Evolutionary conservation across 1,284 basidiomycete species (phyloP).

Genomic region (Fistulinella staudtii): DNA sequence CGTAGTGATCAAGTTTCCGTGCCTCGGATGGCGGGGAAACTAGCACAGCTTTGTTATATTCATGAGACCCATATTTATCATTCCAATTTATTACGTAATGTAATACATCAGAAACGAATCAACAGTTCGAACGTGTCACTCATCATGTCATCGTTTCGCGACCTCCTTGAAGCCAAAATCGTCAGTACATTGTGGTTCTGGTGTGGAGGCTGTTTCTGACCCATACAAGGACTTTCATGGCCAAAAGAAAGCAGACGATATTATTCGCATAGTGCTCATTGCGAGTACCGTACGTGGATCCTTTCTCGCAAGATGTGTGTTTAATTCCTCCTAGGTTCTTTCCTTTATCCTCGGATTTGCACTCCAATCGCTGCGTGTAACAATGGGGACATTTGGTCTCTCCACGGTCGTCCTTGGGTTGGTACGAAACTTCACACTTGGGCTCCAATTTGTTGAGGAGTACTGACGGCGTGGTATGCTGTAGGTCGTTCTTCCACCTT

Average conservation of each 20-base stretch:
- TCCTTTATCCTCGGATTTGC: conserved; percentile 62
- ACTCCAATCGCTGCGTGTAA: conserved; percentile 55
- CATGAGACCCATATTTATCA: no score
- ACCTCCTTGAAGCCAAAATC: conserved; percentile 53
- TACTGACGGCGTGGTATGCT: no score
- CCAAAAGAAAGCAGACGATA: conserved; percentile 56
- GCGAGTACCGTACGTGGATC: conserved; percentile 38
- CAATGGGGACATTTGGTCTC: conserved; percentile 51
- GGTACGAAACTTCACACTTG: no score
- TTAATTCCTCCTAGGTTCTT: conserved; percentile 41
- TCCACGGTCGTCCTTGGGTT: conserved; percentile 45
- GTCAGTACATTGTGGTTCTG: conserved; percentile 29
- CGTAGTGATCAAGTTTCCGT: no score
- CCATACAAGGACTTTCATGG: conserved; percentile 65
- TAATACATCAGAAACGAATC: background rate
- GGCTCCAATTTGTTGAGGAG: no score
- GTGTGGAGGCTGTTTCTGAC: conserved; percentile 1
- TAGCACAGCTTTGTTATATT: no score
- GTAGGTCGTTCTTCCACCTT: conserved; percentile 64
- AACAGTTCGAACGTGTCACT: conserved; percentile 1
- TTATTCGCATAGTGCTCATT: conserved; percentile 45
- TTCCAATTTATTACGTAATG: conserved; percentile 17
- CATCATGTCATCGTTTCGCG: conserved; percentile 32
- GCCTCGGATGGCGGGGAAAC: no score
- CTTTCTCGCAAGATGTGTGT: background rate